Evolutionary conservation across 345 rosid genomes (phyloP).

Genomic region (Camelina neglecta): DNA sequence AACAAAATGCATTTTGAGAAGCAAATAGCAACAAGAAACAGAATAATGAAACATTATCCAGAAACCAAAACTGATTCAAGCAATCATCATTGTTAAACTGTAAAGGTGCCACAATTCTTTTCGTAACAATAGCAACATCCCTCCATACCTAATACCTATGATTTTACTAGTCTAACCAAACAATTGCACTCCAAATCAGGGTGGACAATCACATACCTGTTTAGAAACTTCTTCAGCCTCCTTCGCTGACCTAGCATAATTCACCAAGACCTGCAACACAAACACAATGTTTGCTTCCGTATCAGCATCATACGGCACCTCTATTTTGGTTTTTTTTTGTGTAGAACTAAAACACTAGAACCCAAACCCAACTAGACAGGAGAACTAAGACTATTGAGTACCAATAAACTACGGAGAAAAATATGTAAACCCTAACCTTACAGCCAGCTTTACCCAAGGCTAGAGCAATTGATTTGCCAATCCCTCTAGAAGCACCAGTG

Average conservation of each 20-base stretch:
- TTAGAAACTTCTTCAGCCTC: conserved; percentile 96
- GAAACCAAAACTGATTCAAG: not conserved
- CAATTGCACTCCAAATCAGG: not conserved
- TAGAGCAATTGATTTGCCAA: conserved; percentile 93
- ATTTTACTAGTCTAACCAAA: not conserved
- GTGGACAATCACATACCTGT: conserved; percentile 64
- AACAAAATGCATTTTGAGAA: conserved; percentile 12
- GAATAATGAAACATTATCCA: not conserved
- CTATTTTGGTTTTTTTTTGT: not conserved
- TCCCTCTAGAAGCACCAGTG: conserved; percentile 99
- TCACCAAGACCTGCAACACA: conserved; percentile 78
- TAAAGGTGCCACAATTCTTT: conserved; percentile 10
- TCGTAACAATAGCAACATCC: not conserved
- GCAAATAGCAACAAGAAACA: conserved; percentile 12
- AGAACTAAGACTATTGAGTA: not conserved
- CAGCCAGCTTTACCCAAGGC: conserved; percentile 87
- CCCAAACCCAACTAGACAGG: not conserved
- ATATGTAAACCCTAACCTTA: conserved; percentile 47
- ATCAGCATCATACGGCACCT: conserved; percentile 2
- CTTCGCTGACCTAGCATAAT: conserved; percentile 90
- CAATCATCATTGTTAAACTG: not conserved
- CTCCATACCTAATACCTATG: not conserved
- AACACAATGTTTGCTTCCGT: conserved; percentile 12
- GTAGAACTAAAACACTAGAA: not conserved
- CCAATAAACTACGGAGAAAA: not conserved